Percentiles rank a stretch among this genome's conserved stretches.
Evolutionary conservation across 345 rosid genomes (phyloP).

Genomic region (Laguncularia racemosa): DNA sequence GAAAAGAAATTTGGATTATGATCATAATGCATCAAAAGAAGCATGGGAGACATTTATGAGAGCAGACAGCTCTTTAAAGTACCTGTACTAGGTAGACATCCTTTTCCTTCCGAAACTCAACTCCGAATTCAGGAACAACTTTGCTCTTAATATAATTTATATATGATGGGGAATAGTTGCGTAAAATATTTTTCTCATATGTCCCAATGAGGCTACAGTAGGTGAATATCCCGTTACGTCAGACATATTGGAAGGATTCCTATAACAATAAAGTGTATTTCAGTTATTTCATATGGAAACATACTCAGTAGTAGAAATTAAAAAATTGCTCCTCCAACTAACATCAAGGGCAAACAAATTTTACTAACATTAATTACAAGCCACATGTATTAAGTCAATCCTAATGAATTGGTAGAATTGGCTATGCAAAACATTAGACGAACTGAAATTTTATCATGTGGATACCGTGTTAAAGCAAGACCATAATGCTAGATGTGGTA

Average conservation of each 20-base stretch:
- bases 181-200: slow-evolving; percentile 23
- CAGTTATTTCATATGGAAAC: neutral
- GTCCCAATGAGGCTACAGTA: slow-evolving; percentile 19
- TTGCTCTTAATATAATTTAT: slow-evolving; percentile 21
- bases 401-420: neutral
- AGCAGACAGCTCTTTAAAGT: neutral
- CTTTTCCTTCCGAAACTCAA: slow-evolving; percentile 29
- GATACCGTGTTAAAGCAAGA: too few species aligned
- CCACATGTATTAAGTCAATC: too few species aligned
- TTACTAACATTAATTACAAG: neutral
- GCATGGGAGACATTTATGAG: neutral
- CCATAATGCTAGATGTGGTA: too few species aligned
- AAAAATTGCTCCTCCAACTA: neutral
- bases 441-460: too few species aligned
- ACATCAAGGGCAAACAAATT: neutral
- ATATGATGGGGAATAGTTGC: slow-evolving; percentile 33
- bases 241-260: slow-evolving; percentile 2
- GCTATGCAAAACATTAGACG: neutral
- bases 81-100: slow-evolving; percentile 55
- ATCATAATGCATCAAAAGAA: neutral
- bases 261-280: slow-evolving; percentile 2
- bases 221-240: slow-evolving; percentile 4
- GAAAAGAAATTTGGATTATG: neutral
- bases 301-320: too few species aligned
- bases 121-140: slow-evolving; percentile 32